phyloP scores from a whole-genome alignment of 495 filamentous ascomycete species.

The Apiosordaria backusii region DNA sequence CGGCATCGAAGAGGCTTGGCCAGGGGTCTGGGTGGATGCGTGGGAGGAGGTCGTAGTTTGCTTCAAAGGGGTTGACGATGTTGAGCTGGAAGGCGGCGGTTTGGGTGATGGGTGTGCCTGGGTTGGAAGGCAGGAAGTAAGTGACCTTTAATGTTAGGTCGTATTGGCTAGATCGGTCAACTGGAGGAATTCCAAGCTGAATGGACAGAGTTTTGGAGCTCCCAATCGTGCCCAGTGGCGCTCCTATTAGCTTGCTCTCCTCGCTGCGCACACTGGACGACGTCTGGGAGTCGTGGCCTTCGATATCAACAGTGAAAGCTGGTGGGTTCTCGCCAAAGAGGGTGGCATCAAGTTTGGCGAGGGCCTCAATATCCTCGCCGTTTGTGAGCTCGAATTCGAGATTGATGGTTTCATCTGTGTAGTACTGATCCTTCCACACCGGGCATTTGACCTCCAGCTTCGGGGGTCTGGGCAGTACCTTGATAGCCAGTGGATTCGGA shows the following conservation, averaged over 20 bases:
- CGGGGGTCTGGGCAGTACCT: slow-evolving; percentile 82
- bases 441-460: slow-evolving; percentile 74
- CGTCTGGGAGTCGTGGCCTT: slow-evolving; percentile 30
- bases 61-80: slow-evolving; percentile 79
- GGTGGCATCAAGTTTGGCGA: slow-evolving; percentile 62
- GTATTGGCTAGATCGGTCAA: slow-evolving; percentile 56
- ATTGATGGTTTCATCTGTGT: slow-evolving; percentile 70
- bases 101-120: slow-evolving; percentile 79
- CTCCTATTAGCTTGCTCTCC: slow-evolving; percentile 34
- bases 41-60: slow-evolving; percentile 79
- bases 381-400: slow-evolving; percentile 72
- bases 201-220: slow-evolving; percentile 40
- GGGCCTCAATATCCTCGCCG: slow-evolving; percentile 75
- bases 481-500: slow-evolving; percentile 50
- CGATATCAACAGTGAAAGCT: slow-evolving; percentile 41
- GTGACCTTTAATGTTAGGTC: slow-evolving; percentile 66
- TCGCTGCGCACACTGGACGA: slow-evolving; percentile 26
- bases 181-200: slow-evolving; percentile 47
- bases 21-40: slow-evolving; percentile 71
- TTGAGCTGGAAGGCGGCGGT: slow-evolving; percentile 60
- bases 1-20: slow-evolving; percentile 75
- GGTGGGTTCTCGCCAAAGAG: slow-evolving; percentile 62
- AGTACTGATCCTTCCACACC: slow-evolving; percentile 65
- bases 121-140: slow-evolving; percentile 77
- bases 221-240: slow-evolving; percentile 46